Evolutionary conservation across 306 rosid genomes (phyloP).

Genomic region (Pterocarpus macrocarpus): DNA sequence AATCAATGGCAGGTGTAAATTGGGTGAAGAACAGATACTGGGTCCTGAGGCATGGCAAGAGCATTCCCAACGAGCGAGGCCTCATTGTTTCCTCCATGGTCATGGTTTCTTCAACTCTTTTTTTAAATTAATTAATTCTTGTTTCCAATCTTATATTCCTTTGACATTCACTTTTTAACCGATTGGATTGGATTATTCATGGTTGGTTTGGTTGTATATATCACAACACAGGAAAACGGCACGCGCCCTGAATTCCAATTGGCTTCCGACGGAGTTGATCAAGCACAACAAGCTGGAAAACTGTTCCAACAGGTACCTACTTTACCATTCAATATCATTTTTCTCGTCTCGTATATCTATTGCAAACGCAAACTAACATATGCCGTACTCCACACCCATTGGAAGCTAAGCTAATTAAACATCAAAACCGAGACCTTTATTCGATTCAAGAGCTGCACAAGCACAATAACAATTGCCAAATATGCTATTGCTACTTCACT

Average conservation of each 20-base stretch:
- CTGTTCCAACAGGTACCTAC: constrained; percentile 62
- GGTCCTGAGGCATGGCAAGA: constrained; percentile 90
- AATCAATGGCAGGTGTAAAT: neutral
- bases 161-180: neutral
- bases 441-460: neutral
- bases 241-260: constrained; percentile 71
- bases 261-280: constrained; percentile 76
- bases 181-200: neutral
- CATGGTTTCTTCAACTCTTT: neutral
- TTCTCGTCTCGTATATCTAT: neutral
- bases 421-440: neutral
- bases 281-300: constrained; percentile 72
- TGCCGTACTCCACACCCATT: neutral
- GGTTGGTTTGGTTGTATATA: neutral
- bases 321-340: neutral
- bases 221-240: constrained; percentile 75
- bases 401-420: neutral
- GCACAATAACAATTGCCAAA: neutral
- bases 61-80: constrained; percentile 89
- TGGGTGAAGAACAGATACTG: constrained; percentile 64
- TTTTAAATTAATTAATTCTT: neutral
- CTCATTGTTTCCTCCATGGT: constrained; percentile 86
- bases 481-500: neutral
- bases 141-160: neutral
- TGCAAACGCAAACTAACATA: neutral